Percentiles rank a stretch among this genome's conserved stretches.
Evolutionary conservation across 1,139 yeast genomes (phyloP).

Genomic region (Debaryomycetaceae sp.): DNA sequence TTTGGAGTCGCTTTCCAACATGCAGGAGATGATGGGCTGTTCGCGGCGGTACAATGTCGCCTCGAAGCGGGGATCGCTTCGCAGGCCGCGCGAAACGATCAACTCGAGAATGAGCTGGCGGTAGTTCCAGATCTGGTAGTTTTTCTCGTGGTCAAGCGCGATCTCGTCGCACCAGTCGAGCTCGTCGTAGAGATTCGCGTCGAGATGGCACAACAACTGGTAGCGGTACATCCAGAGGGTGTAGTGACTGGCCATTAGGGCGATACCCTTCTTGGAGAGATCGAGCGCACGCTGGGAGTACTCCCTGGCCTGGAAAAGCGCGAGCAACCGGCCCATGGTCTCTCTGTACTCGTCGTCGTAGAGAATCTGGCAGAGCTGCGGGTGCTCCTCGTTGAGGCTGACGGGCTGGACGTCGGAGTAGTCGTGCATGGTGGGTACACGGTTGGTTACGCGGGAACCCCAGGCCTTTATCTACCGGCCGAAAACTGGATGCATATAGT

Average conservation of each 20-base stretch:
- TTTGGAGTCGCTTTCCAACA: conserved; percentile 71
- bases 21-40: conserved; percentile 47
- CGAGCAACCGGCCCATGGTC: conserved; percentile 52
- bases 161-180: conserved; percentile 62
- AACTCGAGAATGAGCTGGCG: conserved; percentile 49
- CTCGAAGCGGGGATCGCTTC: conserved; percentile 4
- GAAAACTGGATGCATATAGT: too few relatives aligned
- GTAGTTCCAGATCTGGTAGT: conserved; percentile 95
- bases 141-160: conserved; percentile 72
- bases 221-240: conserved; percentile 81
- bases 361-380: conserved; percentile 60
- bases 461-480: too few relatives aligned
- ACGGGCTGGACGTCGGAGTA: conserved; percentile 26
- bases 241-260: conserved; percentile 77
- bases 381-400: conserved; percentile 33
- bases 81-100: conserved; percentile 10
- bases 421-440: background rate
- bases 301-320: conserved; percentile 51
- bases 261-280: conserved; percentile 54
- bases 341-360: conserved; percentile 62
- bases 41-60: conserved; percentile 35
- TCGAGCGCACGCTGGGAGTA: conserved; percentile 60
- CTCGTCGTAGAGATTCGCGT: conserved; percentile 16
- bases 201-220: conserved; percentile 36
- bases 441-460: too few relatives aligned